Base-by-base conservation (phyloP, 495 filamentous ascomycete species). In the Neurospora sp. region DNA sequence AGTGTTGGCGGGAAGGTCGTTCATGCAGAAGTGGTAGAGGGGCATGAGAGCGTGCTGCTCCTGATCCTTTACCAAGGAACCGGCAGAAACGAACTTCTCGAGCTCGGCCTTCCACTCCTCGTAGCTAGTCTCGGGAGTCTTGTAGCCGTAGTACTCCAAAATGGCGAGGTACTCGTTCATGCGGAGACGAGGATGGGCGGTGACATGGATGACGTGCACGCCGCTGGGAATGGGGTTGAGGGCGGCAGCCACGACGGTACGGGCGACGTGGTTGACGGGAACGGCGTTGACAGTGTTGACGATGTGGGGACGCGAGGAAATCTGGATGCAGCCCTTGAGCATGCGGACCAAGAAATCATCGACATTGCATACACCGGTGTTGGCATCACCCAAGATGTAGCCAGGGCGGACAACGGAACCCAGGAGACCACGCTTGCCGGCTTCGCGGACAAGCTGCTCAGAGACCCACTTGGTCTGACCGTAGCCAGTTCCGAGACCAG, bases 261-360 rank as follows among this genome's bases (percentile, higher is more conserved):
- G 85, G 0, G 92, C 89, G 70, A 97, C 94, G 77, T 96, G 92
- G 77, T 90, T 88, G 37, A 98, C 94, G 0, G 96, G 96, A 4
- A 97, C 93, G 79, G 90, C 89, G 83, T 99, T 99, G 78, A 98
- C 89, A 0, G 93, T 94, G 82, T 97, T 99, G 81, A 84, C 78
- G 75, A 99, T 94, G 73, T 88, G 85, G 0, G 96, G 96, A 2
- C 91, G 88, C 37, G 86, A 83, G 0, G 81, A 82, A 0, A 97
- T 84, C 80, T 99, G 96, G 69, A 96, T 87, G 75, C 93, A 97
- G 66, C 93, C 95, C 82, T 97, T 97, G 42, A 92, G 79, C 87
- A 98, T 88, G 69, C 96, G 92, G 71, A 97, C 88, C 31, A 98
- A 84, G 86, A 98, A 98, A 82, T 98, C 95, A 78, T 98, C 95